A percentile compares a stretch with the other conserved stretches of the same genome.
phyloP scores from a whole-genome alignment of 23 red algal species.

The Chondrus crispus region DNA sequence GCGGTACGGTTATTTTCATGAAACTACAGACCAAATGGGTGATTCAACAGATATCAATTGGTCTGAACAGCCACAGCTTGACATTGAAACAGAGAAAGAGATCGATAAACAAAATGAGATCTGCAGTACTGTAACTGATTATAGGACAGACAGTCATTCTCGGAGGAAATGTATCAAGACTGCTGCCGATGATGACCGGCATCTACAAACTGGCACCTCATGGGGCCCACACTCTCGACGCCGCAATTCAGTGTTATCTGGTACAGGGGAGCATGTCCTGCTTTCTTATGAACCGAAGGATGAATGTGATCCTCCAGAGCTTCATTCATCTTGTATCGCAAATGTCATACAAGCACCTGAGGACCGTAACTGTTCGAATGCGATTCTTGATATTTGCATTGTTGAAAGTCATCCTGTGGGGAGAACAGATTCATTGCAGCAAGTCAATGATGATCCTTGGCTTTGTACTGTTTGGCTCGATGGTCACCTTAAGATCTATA shows the following conservation, averaged over 20 bases:
- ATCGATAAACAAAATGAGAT: not conserved
- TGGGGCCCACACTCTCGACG: not conserved
- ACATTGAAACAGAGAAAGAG: not conserved
- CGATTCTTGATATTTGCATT: not conserved
- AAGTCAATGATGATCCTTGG: not conserved
- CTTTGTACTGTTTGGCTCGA: conserved; percentile 50
- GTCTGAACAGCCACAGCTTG: not conserved
- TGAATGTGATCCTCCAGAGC: not conserved
- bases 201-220: not conserved
- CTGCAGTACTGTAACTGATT: not conserved
- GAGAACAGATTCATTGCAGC: not conserved
- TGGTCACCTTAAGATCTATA: conserved; percentile 37
- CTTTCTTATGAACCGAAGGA: not conserved
- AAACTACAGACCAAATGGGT: not conserved
- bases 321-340: too few relatives aligned
- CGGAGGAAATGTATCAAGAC: too few relatives aligned
- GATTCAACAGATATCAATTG: not conserved
- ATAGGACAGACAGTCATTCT: too few relatives aligned
- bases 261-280: not conserved
- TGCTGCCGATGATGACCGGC: too few relatives aligned
- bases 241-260: not conserved
- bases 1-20: conserved; percentile 51
- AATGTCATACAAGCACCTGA: not conserved
- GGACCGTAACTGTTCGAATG: not conserved
- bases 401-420: not conserved